Base-by-base conservation (phyloP, 106 monocot genomes). In the Dendrobium huoshanense region DNA sequence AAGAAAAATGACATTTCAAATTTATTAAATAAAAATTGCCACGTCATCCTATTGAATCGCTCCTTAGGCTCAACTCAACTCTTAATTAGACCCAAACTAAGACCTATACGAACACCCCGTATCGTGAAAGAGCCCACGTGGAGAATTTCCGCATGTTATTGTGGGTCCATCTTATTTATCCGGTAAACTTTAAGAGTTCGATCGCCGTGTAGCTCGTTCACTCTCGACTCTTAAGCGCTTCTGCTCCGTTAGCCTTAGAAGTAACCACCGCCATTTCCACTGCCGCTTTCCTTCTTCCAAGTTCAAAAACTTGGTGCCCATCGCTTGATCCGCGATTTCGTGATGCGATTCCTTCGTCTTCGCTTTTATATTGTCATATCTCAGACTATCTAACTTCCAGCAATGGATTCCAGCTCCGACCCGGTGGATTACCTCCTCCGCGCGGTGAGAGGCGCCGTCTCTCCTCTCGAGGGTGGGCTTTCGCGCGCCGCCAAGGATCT, bases 401-500 rank as follows among this genome's bases (percentile, higher is more conserved):
- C 48, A 31, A 85, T 90, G 90, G 83, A 81, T 44, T 67, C 85
- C 41, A 49, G 80, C 19, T 11, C 79, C 25, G 90, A 91, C 80
- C 90, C 88, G 33, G 75, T 88, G 73, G 85, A 84, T 16, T 85
- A 77, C 24, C 58, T 91, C 83, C 49, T 91, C 77, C 83, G 81
- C 7, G 59, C 87, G 1, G 64, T 85, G 22, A 78, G 68, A 29
- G 83, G 78, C 41, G 88, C 70, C 15, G 65, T 88, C 55, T 79
- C 82, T 16, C 88, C 88, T 19, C 76, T 87, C 64, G 87, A 87
- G 70, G 85, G 72, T 25, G 81, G 85, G 3, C 13, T 87, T 85
- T 17, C 65, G 9, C 85, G 85, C 40, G 81, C 79, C 54, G 76
- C 81, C 61, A 77, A 67, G 49, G 87, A 83, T 81, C 79, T 90